Conservation (phyloP, 1,139 yeast species). For the Pichia sp. region DNA sequence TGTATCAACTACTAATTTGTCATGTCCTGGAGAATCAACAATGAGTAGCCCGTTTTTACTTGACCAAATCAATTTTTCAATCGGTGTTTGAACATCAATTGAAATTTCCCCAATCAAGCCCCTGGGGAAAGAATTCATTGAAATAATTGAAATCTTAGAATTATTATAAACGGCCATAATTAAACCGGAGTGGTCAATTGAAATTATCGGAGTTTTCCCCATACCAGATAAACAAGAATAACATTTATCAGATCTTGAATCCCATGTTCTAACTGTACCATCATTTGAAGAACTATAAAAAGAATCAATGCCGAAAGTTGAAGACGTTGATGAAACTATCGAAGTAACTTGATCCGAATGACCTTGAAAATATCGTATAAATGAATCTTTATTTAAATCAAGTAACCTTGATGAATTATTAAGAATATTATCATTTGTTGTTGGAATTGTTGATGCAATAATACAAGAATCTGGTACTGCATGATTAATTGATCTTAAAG, state of each 20-base stretch:
- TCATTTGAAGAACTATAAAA: slow-evolving; percentile 57
- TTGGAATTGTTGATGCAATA: slow-evolving; percentile 68
- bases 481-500: slow-evolving; percentile 56
- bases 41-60: slow-evolving; percentile 5
- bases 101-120: slow-evolving; percentile 12
- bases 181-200: slow-evolving; percentile 78
- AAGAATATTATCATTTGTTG: slow-evolving; percentile 22
- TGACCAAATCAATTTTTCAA: slow-evolving; percentile 13
- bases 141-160: slow-evolving; percentile 36
- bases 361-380: slow-evolving; percentile 79
- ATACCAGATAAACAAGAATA: slow-evolving; percentile 46
- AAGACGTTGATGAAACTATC: slow-evolving; percentile 32
- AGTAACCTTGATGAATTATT: slow-evolving; percentile 72
- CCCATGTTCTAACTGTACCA: slow-evolving; percentile 83
- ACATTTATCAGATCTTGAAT: slow-evolving; percentile 54
- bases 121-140: slow-evolving; percentile 20
- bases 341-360: slow-evolving; percentile 71
- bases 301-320: slow-evolving; percentile 13
- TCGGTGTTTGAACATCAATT: background rate
- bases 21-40: slow-evolving; percentile 32
- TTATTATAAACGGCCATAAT: slow-evolving; percentile 69
- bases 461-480: slow-evolving; percentile 45
- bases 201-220: slow-evolving; percentile 35
- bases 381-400: slow-evolving; percentile 71
- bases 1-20: slow-evolving; percentile 23